Conservation (phyloP, 495 filamentous ascomycete species). For the Hamigera avellanea region DNA sequence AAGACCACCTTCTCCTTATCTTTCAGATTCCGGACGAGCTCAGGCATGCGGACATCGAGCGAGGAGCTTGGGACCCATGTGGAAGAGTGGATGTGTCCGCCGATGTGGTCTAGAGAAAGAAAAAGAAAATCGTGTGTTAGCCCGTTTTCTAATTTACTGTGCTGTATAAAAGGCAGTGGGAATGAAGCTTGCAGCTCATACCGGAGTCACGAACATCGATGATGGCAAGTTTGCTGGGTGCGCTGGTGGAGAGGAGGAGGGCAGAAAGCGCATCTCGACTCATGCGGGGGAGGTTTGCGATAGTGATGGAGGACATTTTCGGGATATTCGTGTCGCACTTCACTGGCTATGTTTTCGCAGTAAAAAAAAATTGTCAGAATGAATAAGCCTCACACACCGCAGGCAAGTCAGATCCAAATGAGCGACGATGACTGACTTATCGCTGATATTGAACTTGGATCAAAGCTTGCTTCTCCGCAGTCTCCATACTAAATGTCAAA, state of each 20-base stretch:
- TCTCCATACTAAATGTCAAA: too few relatives aligned
- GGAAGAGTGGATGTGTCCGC: slow-evolving; percentile 72
- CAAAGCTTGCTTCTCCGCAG: too few relatives aligned
- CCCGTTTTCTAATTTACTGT: too few relatives aligned
- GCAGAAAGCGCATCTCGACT: slow-evolving; percentile 49
- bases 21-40: slow-evolving; percentile 65
- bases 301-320: slow-evolving; percentile 43
- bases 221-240: slow-evolving; percentile 47
- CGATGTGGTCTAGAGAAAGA: slow-evolving; percentile 59
- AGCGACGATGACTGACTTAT: too few relatives aligned
- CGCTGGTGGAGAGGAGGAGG: slow-evolving; percentile 22
- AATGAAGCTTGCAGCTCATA: too few relatives aligned
- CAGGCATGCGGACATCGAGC: slow-evolving; percentile 66
- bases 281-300: slow-evolving; percentile 53
- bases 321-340: too few relatives aligned
- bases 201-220: slow-evolving; percentile 84
- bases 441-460: too few relatives aligned
- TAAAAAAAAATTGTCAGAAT: background rate
- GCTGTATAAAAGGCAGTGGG: too few relatives aligned
- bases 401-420: too few relatives aligned
- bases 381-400: too few relatives aligned
- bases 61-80: slow-evolving; percentile 62
- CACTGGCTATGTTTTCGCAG: background rate
- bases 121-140: too few relatives aligned
- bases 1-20: slow-evolving; percentile 81